phyloP scores from a whole-genome alignment of 805 yeast genomes.

The Lachancea fermentati region DNA sequence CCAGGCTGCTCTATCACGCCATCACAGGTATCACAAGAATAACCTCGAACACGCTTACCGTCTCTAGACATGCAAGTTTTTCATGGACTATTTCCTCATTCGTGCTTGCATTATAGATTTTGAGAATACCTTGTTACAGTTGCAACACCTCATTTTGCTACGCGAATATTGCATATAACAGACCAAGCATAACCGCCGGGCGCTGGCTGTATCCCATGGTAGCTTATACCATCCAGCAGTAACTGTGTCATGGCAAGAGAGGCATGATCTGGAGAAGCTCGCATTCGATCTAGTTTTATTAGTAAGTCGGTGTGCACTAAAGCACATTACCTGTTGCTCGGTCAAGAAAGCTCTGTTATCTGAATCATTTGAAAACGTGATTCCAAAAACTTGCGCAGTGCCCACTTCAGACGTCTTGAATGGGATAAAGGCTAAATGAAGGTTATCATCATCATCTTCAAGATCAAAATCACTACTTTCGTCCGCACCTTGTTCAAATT shows the following conservation, averaged over 20 bases:
- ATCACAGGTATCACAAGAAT: not conserved
- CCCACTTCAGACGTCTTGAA: not conserved
- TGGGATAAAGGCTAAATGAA: too few relatives aligned
- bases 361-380: not conserved
- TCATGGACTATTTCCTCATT: not conserved
- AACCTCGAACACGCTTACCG: not conserved
- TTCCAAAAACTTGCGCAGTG: too few relatives aligned
- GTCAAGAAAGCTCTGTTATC: not conserved
- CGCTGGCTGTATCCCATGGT: not conserved
- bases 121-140: not conserved
- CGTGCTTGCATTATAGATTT: not conserved
- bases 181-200: not conserved
- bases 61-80: not conserved
- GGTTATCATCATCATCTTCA: too few relatives aligned
- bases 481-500: too few relatives aligned
- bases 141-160: not conserved
- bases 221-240: not conserved
- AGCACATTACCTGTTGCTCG: too few relatives aligned
- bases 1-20: not conserved
- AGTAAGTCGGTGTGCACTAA: too few relatives aligned
- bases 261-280: not conserved
- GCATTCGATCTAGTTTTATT: not conserved
- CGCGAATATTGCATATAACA: not conserved
- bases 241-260: not conserved
- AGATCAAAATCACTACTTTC: too few relatives aligned